phyloP scores from a whole-genome alignment of 2,329 filamentous ascomycete species.

The Trichoderma gracile region DNA sequence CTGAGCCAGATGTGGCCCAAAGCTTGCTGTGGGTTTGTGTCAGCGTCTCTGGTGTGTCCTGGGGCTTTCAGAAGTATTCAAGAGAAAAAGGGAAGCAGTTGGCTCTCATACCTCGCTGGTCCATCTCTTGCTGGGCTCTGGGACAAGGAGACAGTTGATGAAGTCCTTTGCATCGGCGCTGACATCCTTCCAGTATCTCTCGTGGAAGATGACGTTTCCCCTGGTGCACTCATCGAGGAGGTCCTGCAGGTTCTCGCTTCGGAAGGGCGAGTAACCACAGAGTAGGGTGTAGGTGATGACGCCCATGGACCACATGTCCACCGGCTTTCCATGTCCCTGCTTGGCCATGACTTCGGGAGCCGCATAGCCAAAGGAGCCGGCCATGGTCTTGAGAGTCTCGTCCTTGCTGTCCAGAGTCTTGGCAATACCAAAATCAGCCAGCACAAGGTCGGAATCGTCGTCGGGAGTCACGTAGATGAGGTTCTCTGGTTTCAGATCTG shows the following conservation, averaged over 20 bases:
- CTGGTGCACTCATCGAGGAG: slow-evolving; percentile 91
- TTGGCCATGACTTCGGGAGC: slow-evolving; percentile 98
- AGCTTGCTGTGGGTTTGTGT: slow-evolving; percentile 58
- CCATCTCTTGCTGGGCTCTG: slow-evolving; percentile 73
- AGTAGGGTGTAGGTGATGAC: slow-evolving; percentile 98
- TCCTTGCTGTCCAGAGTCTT: slow-evolving; percentile 93
- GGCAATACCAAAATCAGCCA: slow-evolving; percentile 97
- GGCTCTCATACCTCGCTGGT: slow-evolving; percentile 79
- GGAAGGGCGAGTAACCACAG: slow-evolving; percentile 97
- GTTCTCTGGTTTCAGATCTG: slow-evolving; percentile 97
- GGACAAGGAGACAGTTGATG: slow-evolving; percentile 77
- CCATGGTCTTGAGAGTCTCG: slow-evolving; percentile 96
- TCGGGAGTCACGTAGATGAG: slow-evolving; percentile 81
- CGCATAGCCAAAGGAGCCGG: slow-evolving; percentile 95
- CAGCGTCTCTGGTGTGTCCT: background rate
- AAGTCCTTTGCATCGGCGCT: slow-evolving; percentile 95
- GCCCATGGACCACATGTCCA: slow-evolving; percentile 99
- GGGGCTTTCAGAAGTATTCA: no score
- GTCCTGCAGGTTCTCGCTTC: slow-evolving; percentile 88
- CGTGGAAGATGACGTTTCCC: slow-evolving; percentile 87
- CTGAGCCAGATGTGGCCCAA: slow-evolving; percentile 85
- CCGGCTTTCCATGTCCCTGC: slow-evolving; percentile 93
- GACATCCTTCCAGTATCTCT: slow-evolving; percentile 97
- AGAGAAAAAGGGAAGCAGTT: background rate
- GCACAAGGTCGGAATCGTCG: slow-evolving; percentile 80